These are phyloP conservation scores for Luffa aegyptiaca DNA, from an alignment of 306 rosid species.

Conservation along the genomic window DNA sequence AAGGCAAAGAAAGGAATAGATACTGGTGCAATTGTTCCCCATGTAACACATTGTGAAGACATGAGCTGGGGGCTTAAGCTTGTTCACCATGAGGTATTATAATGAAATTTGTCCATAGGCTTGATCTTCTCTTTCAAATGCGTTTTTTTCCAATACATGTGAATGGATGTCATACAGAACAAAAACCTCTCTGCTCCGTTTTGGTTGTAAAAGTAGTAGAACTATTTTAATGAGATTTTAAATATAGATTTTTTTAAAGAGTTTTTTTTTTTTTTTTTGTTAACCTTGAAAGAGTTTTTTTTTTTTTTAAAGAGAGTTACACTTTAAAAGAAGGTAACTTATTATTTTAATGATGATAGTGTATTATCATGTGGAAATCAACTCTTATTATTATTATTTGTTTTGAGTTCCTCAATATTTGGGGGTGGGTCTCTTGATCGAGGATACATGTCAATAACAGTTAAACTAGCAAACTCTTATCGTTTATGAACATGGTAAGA, in stretches of 20 bases:
- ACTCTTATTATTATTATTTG: too few relatives aligned
- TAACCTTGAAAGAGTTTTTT: too few relatives aligned
- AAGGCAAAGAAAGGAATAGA: slow-evolving; percentile 57
- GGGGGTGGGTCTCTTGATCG: too few relatives aligned
- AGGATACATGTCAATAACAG: too few relatives aligned
- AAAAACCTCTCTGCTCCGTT: neutral
- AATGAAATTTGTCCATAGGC: neutral
- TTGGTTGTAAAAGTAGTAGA: neutral
- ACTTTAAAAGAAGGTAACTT: too few relatives aligned
- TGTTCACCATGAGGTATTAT: neutral
- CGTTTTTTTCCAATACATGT: neutral
- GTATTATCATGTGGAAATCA: too few relatives aligned
- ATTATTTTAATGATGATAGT: too few relatives aligned
- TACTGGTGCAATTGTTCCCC: slow-evolving; percentile 33
- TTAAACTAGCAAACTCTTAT: too few relatives aligned
- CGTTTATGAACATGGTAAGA: too few relatives aligned
- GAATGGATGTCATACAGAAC: neutral
- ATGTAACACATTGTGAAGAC: slow-evolving; percentile 16
- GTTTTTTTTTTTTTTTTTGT: too few relatives aligned
- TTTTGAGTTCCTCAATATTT: too few relatives aligned
- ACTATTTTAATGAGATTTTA: neutral
- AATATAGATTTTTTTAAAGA: neutral
- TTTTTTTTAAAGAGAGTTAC: too few relatives aligned
- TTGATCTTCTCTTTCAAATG: neutral
- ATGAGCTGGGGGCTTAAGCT: slow-evolving; percentile 16